phyloP scores from a whole-genome alignment of 805 yeast genomes.

The Hemisphaericaspora nanyangensis region DNA sequence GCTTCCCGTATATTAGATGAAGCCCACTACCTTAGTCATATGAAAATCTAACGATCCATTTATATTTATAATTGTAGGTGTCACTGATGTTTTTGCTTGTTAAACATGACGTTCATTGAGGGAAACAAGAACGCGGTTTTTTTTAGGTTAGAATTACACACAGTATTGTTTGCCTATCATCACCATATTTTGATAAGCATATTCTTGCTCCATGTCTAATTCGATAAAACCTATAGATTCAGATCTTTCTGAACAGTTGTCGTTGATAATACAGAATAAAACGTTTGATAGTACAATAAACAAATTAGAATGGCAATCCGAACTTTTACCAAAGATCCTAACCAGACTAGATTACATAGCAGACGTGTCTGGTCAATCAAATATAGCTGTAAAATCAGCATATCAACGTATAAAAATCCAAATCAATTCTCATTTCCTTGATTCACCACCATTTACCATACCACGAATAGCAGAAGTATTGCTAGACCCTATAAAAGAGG shows the following conservation, averaged over 20 bases:
- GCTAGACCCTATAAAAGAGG: conserved; percentile 32
- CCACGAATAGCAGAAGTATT: conserved; percentile 45
- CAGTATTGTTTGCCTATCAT: no score
- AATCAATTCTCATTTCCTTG: conserved; percentile 21
- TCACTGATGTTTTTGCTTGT: no score
- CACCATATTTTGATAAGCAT: no score
- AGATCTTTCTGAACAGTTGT: neutral
- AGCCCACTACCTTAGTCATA: no score
- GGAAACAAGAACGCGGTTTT: no score
- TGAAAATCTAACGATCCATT: no score
- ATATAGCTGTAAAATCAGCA: neutral
- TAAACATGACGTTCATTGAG: no score
- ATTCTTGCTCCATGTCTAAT: no score
- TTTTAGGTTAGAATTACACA: no score
- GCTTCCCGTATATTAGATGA: no score
- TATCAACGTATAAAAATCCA: conserved; percentile 29
- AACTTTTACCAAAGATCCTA: conserved; percentile 1
- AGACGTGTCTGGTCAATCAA: neutral
- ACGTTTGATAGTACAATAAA: neutral
- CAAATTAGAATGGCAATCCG: conserved; percentile 1
- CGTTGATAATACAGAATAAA: conserved; percentile 1
- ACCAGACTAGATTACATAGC: conserved; percentile 2
- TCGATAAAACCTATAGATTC: conserved; percentile 1
- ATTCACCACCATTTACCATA: conserved; percentile 46
- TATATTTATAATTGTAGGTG: no score